Evolutionary conservation across 2,329 filamentous ascomycete species (phyloP).

Genomic region (Chaetomiaceae sp.): DNA sequence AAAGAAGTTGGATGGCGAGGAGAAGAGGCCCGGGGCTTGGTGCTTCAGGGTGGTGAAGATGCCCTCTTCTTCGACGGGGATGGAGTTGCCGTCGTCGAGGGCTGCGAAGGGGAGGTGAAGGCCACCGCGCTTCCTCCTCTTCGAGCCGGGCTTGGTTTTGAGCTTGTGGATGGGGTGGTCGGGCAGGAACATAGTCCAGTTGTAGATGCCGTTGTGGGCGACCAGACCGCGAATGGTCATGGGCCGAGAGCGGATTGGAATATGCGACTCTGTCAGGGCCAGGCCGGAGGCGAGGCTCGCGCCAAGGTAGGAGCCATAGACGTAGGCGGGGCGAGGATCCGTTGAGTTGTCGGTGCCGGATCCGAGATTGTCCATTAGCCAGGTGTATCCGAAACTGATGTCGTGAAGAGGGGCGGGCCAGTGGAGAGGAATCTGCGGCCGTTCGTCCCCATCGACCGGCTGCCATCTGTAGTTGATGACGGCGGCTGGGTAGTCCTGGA

Average conservation of each 20-base stretch:
- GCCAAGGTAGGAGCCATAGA: conserved; percentile 56
- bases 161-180: conserved; percentile 44
- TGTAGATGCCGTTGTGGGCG: conserved; percentile 57
- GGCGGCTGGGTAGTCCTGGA: conserved; percentile 43
- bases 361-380: conserved; percentile 44
- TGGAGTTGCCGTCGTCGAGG: conserved; percentile 11
- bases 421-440: conserved; percentile 29
- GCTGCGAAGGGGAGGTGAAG: neutral
- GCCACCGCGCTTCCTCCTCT: neutral
- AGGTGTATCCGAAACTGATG: conserved; percentile 49
- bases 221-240: conserved; percentile 51
- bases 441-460: neutral
- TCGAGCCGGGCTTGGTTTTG: neutral
- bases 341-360: neutral
- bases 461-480: conserved; percentile 59
- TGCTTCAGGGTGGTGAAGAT: conserved; percentile 37
- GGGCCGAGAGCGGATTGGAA: conserved; percentile 30
- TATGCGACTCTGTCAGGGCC: conserved; percentile 51
- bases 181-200: conserved; percentile 59
- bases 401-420: conserved; percentile 60
- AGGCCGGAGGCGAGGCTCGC: conserved; percentile 54
- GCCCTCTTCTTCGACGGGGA: conserved; percentile 30
- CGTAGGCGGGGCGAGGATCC: conserved; percentile 34
- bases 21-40: conserved; percentile 43
- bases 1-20: conserved; percentile 46